These are phyloP conservation scores for Kandelia obovata DNA, from an alignment of 345 rosid genomes.

Conservation along the genomic window DNA sequence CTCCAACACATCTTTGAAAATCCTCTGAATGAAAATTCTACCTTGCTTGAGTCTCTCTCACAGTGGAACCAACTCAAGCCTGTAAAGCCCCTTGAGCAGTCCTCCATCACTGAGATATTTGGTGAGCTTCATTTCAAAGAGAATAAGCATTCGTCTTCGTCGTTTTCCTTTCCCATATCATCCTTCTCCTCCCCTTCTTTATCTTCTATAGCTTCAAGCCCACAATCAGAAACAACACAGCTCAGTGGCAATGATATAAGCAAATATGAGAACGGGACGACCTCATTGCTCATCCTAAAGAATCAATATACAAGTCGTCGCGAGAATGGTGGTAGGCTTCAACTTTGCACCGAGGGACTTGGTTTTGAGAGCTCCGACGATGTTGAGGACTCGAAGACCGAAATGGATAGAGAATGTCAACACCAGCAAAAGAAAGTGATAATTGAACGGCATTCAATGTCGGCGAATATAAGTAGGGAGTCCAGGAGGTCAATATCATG, in stretches of 20 bases:
- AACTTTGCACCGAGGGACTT: conserved; percentile 84
- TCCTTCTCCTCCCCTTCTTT: conserved; percentile 18
- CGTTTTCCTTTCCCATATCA: not conserved
- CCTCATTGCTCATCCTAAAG: conserved; percentile 9
- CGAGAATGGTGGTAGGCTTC: conserved; percentile 46
- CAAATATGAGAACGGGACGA: conserved; percentile 15
- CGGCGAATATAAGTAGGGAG: conserved; percentile 21
- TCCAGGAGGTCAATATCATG: conserved; percentile 30
- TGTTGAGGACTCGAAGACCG: conserved; percentile 47
- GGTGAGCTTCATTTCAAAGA: conserved; percentile 70
- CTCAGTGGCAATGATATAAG: conserved; percentile 4
- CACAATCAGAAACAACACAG: conserved; percentile 1
- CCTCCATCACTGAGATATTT: conserved; percentile 62
- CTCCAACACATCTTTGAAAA: conserved; percentile 65
- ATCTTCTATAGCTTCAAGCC: conserved; percentile 14
- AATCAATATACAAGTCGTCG: conserved; percentile 19
- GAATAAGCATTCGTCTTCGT: conserved; percentile 12
- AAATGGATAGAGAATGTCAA: conserved; percentile 30
- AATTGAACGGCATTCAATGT: conserved; percentile 3
- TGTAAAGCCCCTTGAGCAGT: conserved; percentile 31
- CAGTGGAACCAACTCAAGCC: conserved; percentile 57
- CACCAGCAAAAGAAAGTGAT: conserved; percentile 21
- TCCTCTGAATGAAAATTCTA: conserved; percentile 43
- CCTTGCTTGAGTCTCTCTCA: conserved; percentile 52
- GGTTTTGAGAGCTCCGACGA: conserved; percentile 81